Evolutionary conservation across 805 yeast species (phyloP).

Genomic region (Candida germanica): DNA sequence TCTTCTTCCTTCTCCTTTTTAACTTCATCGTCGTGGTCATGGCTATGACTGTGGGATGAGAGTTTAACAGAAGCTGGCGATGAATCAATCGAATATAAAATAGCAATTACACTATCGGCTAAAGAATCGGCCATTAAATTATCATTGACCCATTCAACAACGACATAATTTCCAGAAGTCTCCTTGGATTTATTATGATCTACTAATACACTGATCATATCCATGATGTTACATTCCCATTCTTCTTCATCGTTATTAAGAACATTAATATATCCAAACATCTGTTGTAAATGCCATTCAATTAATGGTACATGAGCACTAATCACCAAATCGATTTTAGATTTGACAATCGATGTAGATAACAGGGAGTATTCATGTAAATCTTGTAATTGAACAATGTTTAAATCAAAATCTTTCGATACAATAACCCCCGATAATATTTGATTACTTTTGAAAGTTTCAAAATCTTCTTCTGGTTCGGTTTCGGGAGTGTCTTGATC

Average conservation of each 20-base stretch:
- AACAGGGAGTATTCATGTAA: constrained; percentile 85
- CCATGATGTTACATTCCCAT: constrained; percentile 46
- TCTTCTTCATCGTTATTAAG: constrained; percentile 50
- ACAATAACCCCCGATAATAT: constrained; percentile 79
- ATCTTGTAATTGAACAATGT: constrained; percentile 79
- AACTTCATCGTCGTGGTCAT: constrained; percentile 18
- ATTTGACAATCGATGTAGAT: constrained; percentile 79
- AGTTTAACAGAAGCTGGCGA: constrained; percentile 93
- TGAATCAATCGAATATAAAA: constrained; percentile 85
- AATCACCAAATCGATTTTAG: constrained; percentile 73
- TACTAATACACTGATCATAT: constrained; percentile 41
- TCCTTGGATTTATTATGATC: constrained; percentile 31
- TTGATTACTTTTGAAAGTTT: constrained; percentile 22
- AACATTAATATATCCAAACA: constrained; percentile 85
- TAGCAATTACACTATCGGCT: constrained; percentile 92
- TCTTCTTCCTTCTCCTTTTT: constrained; percentile 22
- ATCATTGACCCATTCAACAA: constrained; percentile 89
- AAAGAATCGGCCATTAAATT: constrained; percentile 79
- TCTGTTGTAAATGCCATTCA: constrained; percentile 87
- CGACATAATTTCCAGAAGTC: constrained; percentile 39
- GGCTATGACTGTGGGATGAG: constrained; percentile 56
- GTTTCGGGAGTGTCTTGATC: constrained; percentile 8
- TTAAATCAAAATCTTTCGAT: constrained; percentile 85
- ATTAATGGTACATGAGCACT: constrained; percentile 79
- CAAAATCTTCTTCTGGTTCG: constrained; percentile 12